Conservation (phyloP, 805 yeast species). For the Vanderwaltozyma tropicalis region DNA sequence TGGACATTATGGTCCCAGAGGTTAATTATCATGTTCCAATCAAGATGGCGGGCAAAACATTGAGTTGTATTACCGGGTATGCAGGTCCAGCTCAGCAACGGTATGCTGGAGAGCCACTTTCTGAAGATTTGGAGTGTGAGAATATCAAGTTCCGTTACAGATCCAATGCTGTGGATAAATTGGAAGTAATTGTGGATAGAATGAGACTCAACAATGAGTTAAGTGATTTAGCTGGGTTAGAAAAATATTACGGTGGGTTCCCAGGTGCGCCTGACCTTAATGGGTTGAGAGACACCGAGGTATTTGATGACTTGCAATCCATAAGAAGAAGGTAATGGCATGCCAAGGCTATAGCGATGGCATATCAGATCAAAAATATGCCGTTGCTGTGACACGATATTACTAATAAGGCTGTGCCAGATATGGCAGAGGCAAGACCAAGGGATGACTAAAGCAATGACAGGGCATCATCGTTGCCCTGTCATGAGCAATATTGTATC, state of each 20-base stretch:
- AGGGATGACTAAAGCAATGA: too few relatives aligned
- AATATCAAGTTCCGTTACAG: slow-evolving; percentile 34
- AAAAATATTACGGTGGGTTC: slow-evolving; percentile 53
- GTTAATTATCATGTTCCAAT: slow-evolving; percentile 39
- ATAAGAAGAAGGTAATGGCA: slow-evolving; percentile 1
- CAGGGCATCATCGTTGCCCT: too few relatives aligned
- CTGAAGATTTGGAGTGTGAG: slow-evolving; percentile 33
- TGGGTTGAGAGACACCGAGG: slow-evolving; percentile 60
- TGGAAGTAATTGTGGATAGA: slow-evolving; percentile 52
- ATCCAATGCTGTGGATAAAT: slow-evolving; percentile 30
- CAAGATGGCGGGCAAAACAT: slow-evolving; percentile 24
- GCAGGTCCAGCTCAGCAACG: slow-evolving; percentile 28
- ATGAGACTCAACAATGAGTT: slow-evolving; percentile 59
- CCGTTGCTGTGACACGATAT: too few relatives aligned
- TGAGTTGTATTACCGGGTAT: slow-evolving; percentile 30
- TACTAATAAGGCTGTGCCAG: too few relatives aligned
- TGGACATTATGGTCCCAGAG: slow-evolving; percentile 46
- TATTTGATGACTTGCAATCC: slow-evolving; percentile 53
- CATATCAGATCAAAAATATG: too few relatives aligned
- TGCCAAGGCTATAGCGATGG: too few relatives aligned
- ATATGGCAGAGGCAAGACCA: too few relatives aligned
- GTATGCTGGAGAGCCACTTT: slow-evolving; percentile 23
- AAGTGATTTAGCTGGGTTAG: slow-evolving; percentile 57
- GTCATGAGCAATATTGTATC: too few relatives aligned
- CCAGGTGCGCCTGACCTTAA: slow-evolving; percentile 72